A percentile compares a stretch with the other conserved stretches of the same genome.
Conservation (phyloP, 768 basidiomycete species). For the Favolaschia claudopus region DNA sequence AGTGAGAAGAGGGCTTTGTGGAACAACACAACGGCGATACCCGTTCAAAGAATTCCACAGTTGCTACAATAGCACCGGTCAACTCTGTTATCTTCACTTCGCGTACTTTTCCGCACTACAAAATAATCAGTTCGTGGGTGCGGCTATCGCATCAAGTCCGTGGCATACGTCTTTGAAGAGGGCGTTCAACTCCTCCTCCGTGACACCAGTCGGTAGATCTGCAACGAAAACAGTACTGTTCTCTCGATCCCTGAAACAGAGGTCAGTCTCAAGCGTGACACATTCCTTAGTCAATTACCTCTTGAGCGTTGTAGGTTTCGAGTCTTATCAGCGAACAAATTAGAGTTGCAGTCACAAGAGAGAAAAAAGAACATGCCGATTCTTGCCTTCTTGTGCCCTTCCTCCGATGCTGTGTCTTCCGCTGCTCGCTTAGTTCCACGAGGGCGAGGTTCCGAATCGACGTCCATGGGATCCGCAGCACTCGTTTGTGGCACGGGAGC, state of each 20-base stretch:
- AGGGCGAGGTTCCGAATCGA: constrained; percentile 31
- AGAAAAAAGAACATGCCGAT: constrained; percentile 53
- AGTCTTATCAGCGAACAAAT: constrained; percentile 40
- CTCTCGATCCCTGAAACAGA: constrained; percentile 86
- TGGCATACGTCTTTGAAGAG: constrained; percentile 96
- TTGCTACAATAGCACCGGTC: constrained; percentile 70
- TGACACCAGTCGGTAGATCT: constrained; percentile 62
- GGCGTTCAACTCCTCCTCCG: constrained; percentile 69
- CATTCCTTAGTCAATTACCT: constrained; percentile 55
- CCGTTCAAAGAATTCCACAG: constrained; percentile 84
- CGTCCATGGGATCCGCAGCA: constrained; percentile 33
- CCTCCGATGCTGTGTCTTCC: constrained; percentile 54
- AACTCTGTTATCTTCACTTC: constrained; percentile 82
- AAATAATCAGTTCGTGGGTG: not conserved
- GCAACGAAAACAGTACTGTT: constrained; percentile 91
- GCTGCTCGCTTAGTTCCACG: constrained; percentile 68
- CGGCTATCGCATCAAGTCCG: no score
- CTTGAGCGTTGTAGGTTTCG: constrained; percentile 59
- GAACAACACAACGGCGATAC: constrained; percentile 37
- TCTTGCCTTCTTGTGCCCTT: constrained; percentile 63
- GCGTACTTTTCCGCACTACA: constrained; percentile 85
- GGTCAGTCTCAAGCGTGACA: no score
- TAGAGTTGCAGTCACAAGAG: not conserved
- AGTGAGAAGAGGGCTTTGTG: constrained; percentile 8
- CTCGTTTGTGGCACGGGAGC: constrained; percentile 28